Percentiles rank a stretch among this genome's conserved stretches.
Conservation (phyloP, 192 early-diverging fungal species). For the Powellomyces hirtus region DNA sequence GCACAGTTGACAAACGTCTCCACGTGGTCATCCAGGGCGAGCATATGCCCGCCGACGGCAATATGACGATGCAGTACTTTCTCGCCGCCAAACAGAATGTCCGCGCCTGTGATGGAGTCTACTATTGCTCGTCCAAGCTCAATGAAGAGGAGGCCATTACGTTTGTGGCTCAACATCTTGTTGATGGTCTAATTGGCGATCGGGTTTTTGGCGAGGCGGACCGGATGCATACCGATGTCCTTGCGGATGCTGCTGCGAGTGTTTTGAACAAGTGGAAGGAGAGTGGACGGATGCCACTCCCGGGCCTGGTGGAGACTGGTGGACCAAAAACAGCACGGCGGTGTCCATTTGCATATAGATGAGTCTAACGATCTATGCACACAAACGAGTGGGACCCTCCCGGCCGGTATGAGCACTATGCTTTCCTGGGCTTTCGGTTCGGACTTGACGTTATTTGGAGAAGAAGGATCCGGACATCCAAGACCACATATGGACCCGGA, state of each 20-base stretch:
- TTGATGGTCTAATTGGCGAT: constrained; percentile 12
- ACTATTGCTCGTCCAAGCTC: constrained; percentile 14
- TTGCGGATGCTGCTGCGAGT: constrained; percentile 4
- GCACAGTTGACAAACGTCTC: not conserved
- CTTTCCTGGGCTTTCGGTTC: too few relatives aligned
- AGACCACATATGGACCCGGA: too few relatives aligned
- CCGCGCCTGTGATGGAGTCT: constrained; percentile 17
- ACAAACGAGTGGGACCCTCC: too few relatives aligned
- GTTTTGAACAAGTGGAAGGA: constrained; percentile 16
- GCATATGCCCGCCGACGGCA: constrained; percentile 24
- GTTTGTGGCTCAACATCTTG: constrained; percentile 19
- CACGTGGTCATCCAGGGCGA: constrained; percentile 14
- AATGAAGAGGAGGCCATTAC: constrained; percentile 10
- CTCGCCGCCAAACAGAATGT: not conserved
- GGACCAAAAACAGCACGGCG: too few relatives aligned
- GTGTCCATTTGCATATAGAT: too few relatives aligned
- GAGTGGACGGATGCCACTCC: not conserved
- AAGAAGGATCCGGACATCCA: too few relatives aligned
- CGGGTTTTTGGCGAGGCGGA: constrained; percentile 10
- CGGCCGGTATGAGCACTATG: too few relatives aligned
- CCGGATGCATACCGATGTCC: constrained; percentile 18
- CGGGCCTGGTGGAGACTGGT: not conserved
- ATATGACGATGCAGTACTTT: constrained; percentile 20
- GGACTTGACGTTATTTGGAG: too few relatives aligned
- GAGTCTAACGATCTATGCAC: too few relatives aligned